Base-by-base conservation (phyloP, 2,329 filamentous ascomycete species). In the Bipolaris zeicola region DNA sequence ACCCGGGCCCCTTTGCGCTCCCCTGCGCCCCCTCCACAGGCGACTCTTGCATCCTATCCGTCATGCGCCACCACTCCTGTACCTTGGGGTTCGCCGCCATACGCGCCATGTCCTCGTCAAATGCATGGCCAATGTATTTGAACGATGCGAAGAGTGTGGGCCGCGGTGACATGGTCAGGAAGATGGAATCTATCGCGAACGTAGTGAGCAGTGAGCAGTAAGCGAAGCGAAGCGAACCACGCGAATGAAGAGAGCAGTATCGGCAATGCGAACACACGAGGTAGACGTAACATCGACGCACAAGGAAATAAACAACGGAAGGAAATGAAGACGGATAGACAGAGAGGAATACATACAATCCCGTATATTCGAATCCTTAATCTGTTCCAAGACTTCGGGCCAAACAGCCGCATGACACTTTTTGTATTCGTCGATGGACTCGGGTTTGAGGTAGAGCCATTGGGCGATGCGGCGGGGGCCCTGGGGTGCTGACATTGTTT, bases 61-160 rank as follows among this genome's bases (percentile, higher is more conserved):
- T 93, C 86, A 93, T 88, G 55, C 79, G 79, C 90, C 90, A 94
- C 91, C 90, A 94, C 73, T 89, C 87, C 52, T 85, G 83, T 33
- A 93, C 88, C 69, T 87, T 88, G 1, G 85, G 83, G 65, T 92
- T 91, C 55, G 85, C 85, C 1, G 83, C 81, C 89, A 93, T 92
- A 59, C 80, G 82, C 74, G 85, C 83, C 91, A 94, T 93, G 69
- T 94, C 90, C 8, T 81, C 87, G 2, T 84, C 86, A 58, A 85
- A 92, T 61, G 91, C 83, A 57, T 83, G 83, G 0, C 91, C 90
- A n/a, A 89, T 80, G 67, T 93, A 94, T 73, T 91, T 92, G 80
- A 92, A 91, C 22, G 80, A 86, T 0, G 89, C 88, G 70, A 93
- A 93, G 1, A 94, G 81, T 39, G 87, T 87, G 51, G 69, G 69